phyloP scores from a whole-genome alignment of 768 basidiomycete species.

The Flagelloscypha sp. region DNA sequence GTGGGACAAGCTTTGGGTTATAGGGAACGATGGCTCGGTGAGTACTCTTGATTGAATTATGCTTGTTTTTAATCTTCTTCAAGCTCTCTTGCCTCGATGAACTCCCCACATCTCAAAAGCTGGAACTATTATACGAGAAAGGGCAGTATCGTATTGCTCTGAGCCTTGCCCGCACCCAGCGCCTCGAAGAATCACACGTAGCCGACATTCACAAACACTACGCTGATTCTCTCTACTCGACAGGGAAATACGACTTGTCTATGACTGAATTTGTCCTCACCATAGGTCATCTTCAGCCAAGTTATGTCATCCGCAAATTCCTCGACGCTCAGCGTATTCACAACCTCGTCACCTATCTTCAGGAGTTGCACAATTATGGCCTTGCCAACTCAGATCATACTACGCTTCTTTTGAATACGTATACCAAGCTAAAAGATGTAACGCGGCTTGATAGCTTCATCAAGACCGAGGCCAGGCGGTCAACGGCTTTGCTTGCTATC shows the following conservation, averaged over 20 bases:
- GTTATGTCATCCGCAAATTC: conserved; percentile 98
- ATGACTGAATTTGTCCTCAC: conserved; percentile 92
- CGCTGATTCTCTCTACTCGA: conserved; percentile 84
- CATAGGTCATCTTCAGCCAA: conserved; percentile 81
- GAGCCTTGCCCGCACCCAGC: conserved; percentile 72
- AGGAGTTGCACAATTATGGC: conserved; percentile 84
- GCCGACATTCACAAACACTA: conserved; percentile 88
- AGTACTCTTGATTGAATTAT: conserved; percentile 12
- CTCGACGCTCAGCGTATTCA: conserved; percentile 94
- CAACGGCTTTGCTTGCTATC: too few species aligned
- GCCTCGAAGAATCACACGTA: conserved; percentile 61
- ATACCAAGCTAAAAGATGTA: conserved; percentile 93
- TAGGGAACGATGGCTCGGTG: conserved; percentile 75
- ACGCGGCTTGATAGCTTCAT: conserved; percentile 85
- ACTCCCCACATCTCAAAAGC: conserved; percentile 75
- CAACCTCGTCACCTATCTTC: conserved; percentile 90
- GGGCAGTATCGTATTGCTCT: conserved; percentile 76
- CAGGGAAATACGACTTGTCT: conserved; percentile 87
- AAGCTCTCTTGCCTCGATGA: conserved; percentile 68
- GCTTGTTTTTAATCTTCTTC: conserved; percentile 1
- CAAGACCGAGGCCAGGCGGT: conserved; percentile 67
- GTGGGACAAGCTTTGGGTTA: conserved; percentile 73
- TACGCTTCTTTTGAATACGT: conserved; percentile 91
- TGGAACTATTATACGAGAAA: conserved; percentile 78
- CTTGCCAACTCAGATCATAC: conserved; percentile 96